phyloP scores from a whole-genome alignment of 2,329 filamentous ascomycete genomes.

The Orbilia blumenaviensis region DNA sequence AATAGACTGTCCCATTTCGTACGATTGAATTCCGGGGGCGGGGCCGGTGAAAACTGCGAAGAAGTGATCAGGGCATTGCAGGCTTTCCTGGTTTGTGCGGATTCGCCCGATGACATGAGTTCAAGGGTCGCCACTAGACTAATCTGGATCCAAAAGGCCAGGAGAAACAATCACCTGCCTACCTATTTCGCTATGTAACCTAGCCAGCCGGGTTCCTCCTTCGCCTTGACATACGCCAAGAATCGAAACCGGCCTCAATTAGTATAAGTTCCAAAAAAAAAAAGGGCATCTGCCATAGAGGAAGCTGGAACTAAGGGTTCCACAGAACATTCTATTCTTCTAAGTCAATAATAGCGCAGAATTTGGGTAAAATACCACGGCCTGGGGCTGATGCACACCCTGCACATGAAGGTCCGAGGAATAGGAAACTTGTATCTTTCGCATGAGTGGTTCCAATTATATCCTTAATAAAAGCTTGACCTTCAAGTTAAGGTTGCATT shows the following conservation, averaged over 20 bases:
- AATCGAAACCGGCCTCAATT: no score
- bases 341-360: neutral
- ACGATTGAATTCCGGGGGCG: neutral
- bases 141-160: neutral
- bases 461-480: neutral
- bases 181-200: conserved; percentile 35
- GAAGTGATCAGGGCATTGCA: neutral
- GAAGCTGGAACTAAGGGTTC: neutral
- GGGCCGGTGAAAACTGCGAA: neutral
- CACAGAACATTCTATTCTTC: neutral
- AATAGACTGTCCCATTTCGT: conserved; percentile 13
- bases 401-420: neutral
- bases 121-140: no score
- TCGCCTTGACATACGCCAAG: conserved; percentile 38
- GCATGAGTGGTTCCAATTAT: neutral
- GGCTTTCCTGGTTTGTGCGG: neutral
- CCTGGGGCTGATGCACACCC: conserved; percentile 9
- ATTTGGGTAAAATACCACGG: conserved; percentile 9
- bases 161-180: conserved; percentile 36
- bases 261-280: no score
- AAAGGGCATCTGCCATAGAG: no score
- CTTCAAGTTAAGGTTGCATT: conserved; percentile 46
- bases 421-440: neutral
- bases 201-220: neutral
- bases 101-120: conserved; percentile 11